Conservation (phyloP, 768 basidiomycete species). For the Kockovaella imperatae region DNA sequence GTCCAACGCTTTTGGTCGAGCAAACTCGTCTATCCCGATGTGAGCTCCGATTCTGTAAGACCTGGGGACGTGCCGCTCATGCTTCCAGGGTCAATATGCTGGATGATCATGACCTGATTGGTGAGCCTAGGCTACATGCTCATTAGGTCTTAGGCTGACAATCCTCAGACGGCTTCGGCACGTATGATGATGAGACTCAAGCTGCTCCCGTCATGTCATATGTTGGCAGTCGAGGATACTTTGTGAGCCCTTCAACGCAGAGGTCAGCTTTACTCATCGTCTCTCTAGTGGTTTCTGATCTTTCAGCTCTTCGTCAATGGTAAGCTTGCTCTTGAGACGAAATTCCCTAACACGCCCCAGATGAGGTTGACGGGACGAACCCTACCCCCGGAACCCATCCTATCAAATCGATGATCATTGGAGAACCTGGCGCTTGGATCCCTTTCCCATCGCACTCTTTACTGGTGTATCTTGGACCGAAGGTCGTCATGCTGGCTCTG, state of each 20-base stretch:
- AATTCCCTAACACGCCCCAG: too few relatives aligned
- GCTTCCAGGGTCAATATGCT: slow-evolving; percentile 45
- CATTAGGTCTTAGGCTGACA: not conserved
- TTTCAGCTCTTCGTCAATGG: slow-evolving; percentile 89
- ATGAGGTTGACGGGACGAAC: slow-evolving; percentile 65
- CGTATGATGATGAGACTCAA: slow-evolving; percentile 40
- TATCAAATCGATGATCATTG: slow-evolving; percentile 66
- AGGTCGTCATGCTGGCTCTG: slow-evolving; percentile 55
- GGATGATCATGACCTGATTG: slow-evolving; percentile 48
- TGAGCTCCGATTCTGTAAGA: not conserved
- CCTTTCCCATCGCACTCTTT: slow-evolving; percentile 75
- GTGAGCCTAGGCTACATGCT: slow-evolving; percentile 56
- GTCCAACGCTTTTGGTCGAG: slow-evolving; percentile 79
- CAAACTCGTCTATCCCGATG: slow-evolving; percentile 80
- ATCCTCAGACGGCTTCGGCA: slow-evolving; percentile 32
- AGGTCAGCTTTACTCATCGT: slow-evolving; percentile 42
- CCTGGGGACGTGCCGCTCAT: not conserved
- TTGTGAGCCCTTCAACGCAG: slow-evolving; percentile 42
- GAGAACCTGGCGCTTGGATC: slow-evolving; percentile 67
- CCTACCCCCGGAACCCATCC: slow-evolving; percentile 58
- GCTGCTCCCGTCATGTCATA: slow-evolving; percentile 46
- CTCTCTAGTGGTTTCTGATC: slow-evolving; percentile 56
- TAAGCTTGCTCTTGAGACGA: slow-evolving; percentile 40
- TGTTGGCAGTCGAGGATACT: slow-evolving; percentile 78
- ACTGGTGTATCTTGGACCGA: slow-evolving; percentile 68